Conservation (phyloP, 345 rosid genomes). For the Pseudoturritis turrita region DNA sequence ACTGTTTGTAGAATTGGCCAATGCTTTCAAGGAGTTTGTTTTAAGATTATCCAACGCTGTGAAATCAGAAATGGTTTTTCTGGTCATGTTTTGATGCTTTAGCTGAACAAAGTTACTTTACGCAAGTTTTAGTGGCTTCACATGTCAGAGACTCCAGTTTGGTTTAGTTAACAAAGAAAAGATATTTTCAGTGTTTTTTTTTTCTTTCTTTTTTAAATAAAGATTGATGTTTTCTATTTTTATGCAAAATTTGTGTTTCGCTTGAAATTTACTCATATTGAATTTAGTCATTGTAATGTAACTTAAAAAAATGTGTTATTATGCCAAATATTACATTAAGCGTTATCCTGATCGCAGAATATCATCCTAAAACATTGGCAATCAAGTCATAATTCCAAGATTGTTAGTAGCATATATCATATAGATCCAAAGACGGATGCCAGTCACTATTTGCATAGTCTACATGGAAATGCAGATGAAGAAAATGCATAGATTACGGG, state of each 20-base stretch:
- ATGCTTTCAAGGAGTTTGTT: background rate
- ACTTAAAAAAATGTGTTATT: background rate
- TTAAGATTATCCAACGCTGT: background rate
- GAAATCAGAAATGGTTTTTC: background rate
- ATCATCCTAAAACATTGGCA: background rate
- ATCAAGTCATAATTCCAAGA: background rate
- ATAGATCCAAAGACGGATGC: too few relatives aligned
- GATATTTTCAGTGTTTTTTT: background rate
- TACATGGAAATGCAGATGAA: too few relatives aligned
- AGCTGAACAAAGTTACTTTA: constrained; percentile 1
- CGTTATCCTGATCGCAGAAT: background rate
- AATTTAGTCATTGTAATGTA: background rate
- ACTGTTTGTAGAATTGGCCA: constrained; percentile 10
- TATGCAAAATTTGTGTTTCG: background rate
- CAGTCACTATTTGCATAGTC: too few relatives aligned
- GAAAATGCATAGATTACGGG: too few relatives aligned
- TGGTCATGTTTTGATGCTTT: background rate
- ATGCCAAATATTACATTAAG: too few relatives aligned
- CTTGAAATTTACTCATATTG: background rate
- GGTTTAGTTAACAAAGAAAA: background rate
- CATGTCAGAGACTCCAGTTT: background rate
- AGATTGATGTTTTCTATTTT: background rate
- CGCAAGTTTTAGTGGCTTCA: background rate
- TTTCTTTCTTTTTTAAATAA: background rate
- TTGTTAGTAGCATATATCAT: too few relatives aligned